A percentile compares a stretch with the other conserved stretches of the same genome.
phyloP scores from a whole-genome alignment of 345 rosid species.

The Corchorus capsularis region DNA sequence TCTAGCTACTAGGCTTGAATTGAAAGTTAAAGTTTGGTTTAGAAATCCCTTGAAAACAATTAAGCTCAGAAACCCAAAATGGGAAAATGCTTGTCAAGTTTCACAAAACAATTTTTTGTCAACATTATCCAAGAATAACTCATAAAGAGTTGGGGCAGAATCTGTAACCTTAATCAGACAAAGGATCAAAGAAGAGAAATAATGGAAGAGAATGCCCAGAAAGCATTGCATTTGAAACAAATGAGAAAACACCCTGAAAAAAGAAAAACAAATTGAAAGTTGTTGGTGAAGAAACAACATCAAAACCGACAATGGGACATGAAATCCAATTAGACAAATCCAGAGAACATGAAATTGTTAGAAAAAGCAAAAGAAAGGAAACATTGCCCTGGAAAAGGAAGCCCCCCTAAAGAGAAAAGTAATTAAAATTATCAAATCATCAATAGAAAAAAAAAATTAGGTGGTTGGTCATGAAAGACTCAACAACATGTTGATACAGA shows the following conservation, averaged over 20 bases:
- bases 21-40: slow-evolving; percentile 7
- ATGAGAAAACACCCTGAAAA: background rate
- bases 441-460: too few relatives aligned
- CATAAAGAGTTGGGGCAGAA: slow-evolving; percentile 6
- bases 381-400: background rate
- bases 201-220: background rate
- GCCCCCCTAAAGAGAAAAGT: background rate
- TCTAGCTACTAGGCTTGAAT: background rate
- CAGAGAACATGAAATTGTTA: background rate
- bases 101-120: background rate
- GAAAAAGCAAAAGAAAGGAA: background rate
- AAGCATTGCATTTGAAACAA: background rate
- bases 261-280: slow-evolving; percentile 13
- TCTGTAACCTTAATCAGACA: slow-evolving; percentile 8
- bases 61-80: background rate
- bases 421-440: too few relatives aligned
- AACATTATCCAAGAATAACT: slow-evolving; percentile 12
- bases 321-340: slow-evolving; percentile 8
- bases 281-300: slow-evolving; percentile 32
- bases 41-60: background rate
- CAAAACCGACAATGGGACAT: slow-evolving; percentile 25
- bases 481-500: slow-evolving; percentile 19
- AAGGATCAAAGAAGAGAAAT: background rate
- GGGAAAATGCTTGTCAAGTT: background rate
- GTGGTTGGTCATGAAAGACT: slow-evolving; percentile 28